These are phyloP conservation scores for Sanguinoderma infundibulare DNA, from an alignment of 1,284 basidiomycete genomes.

Conservation along the genomic window DNA sequence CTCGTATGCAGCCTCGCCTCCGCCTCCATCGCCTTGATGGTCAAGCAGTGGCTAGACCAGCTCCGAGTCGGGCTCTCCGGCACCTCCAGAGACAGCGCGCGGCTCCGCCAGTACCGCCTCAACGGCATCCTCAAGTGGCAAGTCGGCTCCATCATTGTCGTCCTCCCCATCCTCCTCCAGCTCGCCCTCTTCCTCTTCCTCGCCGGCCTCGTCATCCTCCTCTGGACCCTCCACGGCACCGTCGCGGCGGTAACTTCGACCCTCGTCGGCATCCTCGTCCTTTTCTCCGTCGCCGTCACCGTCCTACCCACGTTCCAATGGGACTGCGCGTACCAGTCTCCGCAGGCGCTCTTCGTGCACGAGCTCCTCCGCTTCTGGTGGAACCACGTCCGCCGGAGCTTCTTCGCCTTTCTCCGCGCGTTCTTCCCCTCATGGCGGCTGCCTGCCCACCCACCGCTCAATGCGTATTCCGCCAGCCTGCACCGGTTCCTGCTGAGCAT, in stretches of 20 bases:
- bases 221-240: constrained; percentile 24
- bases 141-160: constrained; percentile 24
- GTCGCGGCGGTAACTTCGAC: constrained; percentile 17
- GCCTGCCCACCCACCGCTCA: constrained; percentile 3
- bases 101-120: constrained; percentile 28
- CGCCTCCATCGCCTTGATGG: constrained; percentile 18
- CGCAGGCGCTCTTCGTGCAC: constrained; percentile 17
- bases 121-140: constrained; percentile 28
- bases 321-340: constrained; percentile 24
- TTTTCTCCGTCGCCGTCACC: constrained; percentile 10
- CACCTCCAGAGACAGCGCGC: constrained; percentile 3
- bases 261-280: constrained; percentile 13
- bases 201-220: constrained; percentile 22
- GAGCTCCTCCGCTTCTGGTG: constrained; percentile 1
- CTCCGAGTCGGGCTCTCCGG: neutral
- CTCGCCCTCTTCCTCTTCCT: constrained; percentile 27
- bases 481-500: constrained; percentile 1
- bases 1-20: constrained; percentile 19
- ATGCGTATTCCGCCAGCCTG: neutral
- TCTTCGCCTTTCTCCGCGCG: constrained; percentile 11
- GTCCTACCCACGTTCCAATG: constrained; percentile 18
- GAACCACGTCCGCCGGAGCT: constrained; percentile 1
- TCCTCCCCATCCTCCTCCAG: constrained; percentile 31
- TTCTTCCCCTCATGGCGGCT: neutral
- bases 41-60: constrained; percentile 25